A percentile compares a stretch with the other conserved stretches of the same genome.
Evolutionary conservation across 1,284 basidiomycete species (phyloP).

Genomic region (Xerocomus nothofagi): DNA sequence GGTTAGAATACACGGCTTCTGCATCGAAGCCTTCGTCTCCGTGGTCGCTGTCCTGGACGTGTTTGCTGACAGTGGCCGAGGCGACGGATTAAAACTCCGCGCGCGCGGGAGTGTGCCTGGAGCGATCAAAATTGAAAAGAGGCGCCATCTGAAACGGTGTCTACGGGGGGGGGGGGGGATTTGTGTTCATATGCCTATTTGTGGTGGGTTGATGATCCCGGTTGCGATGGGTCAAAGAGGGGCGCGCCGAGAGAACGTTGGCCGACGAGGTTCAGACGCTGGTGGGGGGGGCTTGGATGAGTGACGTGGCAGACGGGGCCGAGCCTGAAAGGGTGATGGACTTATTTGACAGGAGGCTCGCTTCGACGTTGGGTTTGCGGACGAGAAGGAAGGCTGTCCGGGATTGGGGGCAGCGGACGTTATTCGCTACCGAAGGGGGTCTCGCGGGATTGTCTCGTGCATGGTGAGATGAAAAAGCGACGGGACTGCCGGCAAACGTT

Average conservation of each 20-base stretch:
- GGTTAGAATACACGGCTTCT: too few relatives aligned
- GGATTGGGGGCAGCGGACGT: constrained; percentile 22
- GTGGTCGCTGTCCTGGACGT: too few relatives aligned
- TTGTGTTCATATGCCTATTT: constrained; percentile 25
- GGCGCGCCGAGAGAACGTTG: not conserved
- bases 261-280: too few relatives aligned
- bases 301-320: constrained; percentile 14
- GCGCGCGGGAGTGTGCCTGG: constrained; percentile 28
- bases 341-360: constrained; percentile 14
- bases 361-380: constrained; percentile 23
- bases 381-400: constrained; percentile 6
- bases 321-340: constrained; percentile 11
- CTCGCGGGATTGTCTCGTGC: constrained; percentile 31
- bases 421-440: constrained; percentile 42
- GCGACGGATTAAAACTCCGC: constrained; percentile 24
- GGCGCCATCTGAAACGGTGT: constrained; percentile 34
- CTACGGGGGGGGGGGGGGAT: constrained; percentile 21
- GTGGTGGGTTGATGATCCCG: constrained; percentile 19
- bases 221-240: constrained; percentile 25
- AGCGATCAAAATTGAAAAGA: constrained; percentile 23
- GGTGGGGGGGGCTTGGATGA: too few relatives aligned
- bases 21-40: too few relatives aligned
- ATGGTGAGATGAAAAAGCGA: constrained; percentile 30
- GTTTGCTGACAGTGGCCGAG: too few relatives aligned
- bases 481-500: constrained; percentile 35